These are phyloP conservation scores for Penicillium polonicum DNA, from an alignment of 2,329 filamentous ascomycete species.

Conservation along the genomic window DNA sequence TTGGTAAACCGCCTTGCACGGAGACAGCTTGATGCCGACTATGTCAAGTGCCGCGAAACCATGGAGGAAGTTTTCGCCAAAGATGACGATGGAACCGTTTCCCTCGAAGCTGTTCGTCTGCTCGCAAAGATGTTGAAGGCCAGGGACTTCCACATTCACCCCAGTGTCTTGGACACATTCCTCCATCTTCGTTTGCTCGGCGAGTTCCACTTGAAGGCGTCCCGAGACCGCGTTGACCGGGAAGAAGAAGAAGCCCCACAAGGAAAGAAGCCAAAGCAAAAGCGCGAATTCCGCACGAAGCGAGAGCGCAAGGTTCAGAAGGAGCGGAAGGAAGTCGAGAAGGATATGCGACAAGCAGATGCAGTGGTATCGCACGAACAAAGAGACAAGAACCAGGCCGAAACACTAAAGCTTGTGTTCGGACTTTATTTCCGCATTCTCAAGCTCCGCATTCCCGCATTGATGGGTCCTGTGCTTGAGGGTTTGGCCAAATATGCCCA, in stretches of 20 bases:
- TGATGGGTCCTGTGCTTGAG: conserved; percentile 97
- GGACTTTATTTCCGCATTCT: conserved; percentile 92
- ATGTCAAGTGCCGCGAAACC: conserved; percentile 72
- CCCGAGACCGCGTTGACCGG: conserved; percentile 71
- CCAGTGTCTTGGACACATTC: conserved; percentile 85
- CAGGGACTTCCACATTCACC: conserved; percentile 76
- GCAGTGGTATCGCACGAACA: conserved; percentile 90
- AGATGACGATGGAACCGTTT: conserved; percentile 86
- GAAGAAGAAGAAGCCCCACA: conserved; percentile 44
- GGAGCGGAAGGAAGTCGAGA: conserved; percentile 83
- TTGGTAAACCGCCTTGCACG: conserved; percentile 78
- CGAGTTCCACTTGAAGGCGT: conserved; percentile 83
- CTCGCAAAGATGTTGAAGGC: conserved; percentile 95
- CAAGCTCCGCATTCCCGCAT: conserved; percentile 73
- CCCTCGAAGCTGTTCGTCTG: conserved; percentile 79
- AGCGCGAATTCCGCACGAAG: conserved; percentile 87
- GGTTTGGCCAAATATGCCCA: conserved; percentile 91
- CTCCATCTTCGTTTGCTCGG: conserved; percentile 83
- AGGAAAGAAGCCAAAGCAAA: conserved; percentile 66
- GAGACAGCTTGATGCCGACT: conserved; percentile 70
- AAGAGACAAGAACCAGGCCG: conserved; percentile 87
- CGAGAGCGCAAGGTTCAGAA: conserved; percentile 76
- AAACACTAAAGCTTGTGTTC: conserved; percentile 94
- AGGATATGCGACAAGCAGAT: conserved; percentile 90
- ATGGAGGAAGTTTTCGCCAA: conserved; percentile 78